These are phyloP conservation scores for Lasiodiplodia citricola DNA, from an alignment of 2,329 filamentous ascomycete species.

Conservation along the genomic window DNA sequence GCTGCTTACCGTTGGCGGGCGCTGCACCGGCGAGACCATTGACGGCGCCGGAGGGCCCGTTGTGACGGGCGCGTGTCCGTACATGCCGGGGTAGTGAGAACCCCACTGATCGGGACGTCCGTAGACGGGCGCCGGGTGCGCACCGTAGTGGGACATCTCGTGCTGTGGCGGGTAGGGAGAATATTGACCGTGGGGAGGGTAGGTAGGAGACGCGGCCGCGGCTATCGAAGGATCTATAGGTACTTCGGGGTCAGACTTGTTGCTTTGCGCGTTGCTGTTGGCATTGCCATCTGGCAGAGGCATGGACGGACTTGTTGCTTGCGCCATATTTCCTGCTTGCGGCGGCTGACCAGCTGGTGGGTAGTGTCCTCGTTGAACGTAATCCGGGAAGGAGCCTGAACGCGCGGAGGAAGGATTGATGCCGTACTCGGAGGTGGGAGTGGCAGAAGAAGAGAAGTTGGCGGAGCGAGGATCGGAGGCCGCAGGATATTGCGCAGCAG, in stretches of 20 bases:
- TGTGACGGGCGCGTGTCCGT: constrained; percentile 61
- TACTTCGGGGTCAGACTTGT: constrained; percentile 95
- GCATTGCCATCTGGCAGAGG: constrained; percentile 79
- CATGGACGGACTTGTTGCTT: constrained; percentile 98
- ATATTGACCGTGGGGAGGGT: constrained; percentile 78
- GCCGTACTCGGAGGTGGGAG: constrained; percentile 88
- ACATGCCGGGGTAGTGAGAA: constrained; percentile 59
- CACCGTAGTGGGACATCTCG: constrained; percentile 83
- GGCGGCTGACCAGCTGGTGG: constrained; percentile 74
- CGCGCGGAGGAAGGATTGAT: constrained; percentile 76
- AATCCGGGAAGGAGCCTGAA: constrained; percentile 84
- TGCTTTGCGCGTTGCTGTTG: constrained; percentile 69
- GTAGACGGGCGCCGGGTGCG: constrained; percentile 67
- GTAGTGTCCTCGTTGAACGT: constrained; percentile 83
- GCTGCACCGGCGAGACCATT: constrained; percentile 64
- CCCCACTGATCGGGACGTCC: constrained; percentile 74
- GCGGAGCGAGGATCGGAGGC: constrained; percentile 78
- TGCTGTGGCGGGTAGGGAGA: constrained; percentile 85
- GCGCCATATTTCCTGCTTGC: constrained; percentile 91
- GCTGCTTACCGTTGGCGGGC: constrained; percentile 66
- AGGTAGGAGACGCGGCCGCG: constrained; percentile 89
- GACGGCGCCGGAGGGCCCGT: constrained; percentile 61
- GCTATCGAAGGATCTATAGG: constrained; percentile 99
- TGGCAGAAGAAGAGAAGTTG: constrained; percentile 77
- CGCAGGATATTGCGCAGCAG: constrained; percentile 87